A percentile compares a stretch with the other conserved stretches of the same genome.
Evolutionary conservation across 1,284 basidiomycete species (phyloP).

Genomic region (Papiliotrema nemorosa): DNA sequence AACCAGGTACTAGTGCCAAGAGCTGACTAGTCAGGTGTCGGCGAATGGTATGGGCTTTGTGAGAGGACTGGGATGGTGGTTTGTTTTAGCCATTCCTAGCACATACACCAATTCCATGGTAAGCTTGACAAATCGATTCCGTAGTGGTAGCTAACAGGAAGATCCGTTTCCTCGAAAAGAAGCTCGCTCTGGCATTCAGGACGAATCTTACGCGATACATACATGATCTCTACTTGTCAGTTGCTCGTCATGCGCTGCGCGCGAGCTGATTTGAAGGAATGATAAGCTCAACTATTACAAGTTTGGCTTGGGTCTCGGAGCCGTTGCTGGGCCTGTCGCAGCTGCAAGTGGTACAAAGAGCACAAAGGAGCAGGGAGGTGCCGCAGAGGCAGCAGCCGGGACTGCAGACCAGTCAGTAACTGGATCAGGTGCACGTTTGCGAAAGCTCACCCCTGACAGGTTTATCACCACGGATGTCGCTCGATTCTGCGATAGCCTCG

Average conservation of each 20-base stretch:
- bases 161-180: conserved; percentile 89
- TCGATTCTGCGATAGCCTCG: conserved; percentile 81
- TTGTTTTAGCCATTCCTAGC: conserved; percentile 82
- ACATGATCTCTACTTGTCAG: conserved; percentile 84
- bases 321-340: conserved; percentile 16
- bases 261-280: conserved; percentile 25
- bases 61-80: conserved; percentile 82
- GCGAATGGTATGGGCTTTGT: conserved; percentile 83
- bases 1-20: neutral
- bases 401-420: conserved; percentile 65
- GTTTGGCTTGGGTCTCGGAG: conserved; percentile 49
- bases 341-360: conserved; percentile 1
- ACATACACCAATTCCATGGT: conserved; percentile 97
- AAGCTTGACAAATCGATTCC: neutral
- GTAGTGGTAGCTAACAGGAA: too few relatives aligned
- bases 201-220: conserved; percentile 87
- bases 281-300: conserved; percentile 57
- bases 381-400: conserved; percentile 56
- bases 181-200: conserved; percentile 76
- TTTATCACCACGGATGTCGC: conserved; percentile 93
- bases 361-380: conserved; percentile 31
- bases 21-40: conserved; percentile 55
- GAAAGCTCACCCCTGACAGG: conserved; percentile 38
- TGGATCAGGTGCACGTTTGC: neutral
- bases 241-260: neutral